Evolutionary conservation across 2,329 filamentous ascomycete genomes (phyloP).

Genomic region (Aquanectria penicillioides): DNA sequence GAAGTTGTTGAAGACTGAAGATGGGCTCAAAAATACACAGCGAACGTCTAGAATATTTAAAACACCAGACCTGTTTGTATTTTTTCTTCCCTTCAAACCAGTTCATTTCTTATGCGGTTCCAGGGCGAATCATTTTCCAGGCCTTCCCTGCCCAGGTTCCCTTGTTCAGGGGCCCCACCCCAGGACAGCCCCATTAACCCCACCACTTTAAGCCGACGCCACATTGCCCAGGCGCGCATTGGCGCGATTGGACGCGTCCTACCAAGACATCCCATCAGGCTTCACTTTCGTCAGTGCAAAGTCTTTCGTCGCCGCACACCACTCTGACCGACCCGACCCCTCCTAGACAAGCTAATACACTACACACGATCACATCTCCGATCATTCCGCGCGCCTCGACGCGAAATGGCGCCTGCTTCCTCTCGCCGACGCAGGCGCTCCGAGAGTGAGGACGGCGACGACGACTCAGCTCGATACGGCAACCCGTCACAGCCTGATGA

Average conservation of each 20-base stretch:
- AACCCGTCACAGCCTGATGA: slow-evolving; percentile 40
- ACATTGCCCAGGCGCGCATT: slow-evolving; percentile 32
- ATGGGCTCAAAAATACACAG: no score
- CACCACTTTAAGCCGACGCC: slow-evolving; percentile 39
- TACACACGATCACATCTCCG: not conserved
- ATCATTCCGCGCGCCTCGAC: not conserved
- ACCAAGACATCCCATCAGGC: slow-evolving; percentile 4
- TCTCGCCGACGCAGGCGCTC: slow-evolving; percentile 57
- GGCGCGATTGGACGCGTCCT: slow-evolving; percentile 38
- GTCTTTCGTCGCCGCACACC: no score
- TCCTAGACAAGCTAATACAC: not conserved
- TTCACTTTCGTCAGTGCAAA: not conserved
- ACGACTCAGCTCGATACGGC: slow-evolving; percentile 37
- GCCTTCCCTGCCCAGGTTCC: no score
- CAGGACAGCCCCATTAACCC: slow-evolving; percentile 15
- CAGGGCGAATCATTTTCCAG: no score
- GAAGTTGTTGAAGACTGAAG: no score
- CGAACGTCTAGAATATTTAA: no score
- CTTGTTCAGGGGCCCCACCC: not conserved
- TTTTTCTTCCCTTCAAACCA: no score
- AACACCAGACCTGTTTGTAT: no score
- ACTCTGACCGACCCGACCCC: no score
- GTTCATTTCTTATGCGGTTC: no score
- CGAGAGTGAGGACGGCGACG: slow-evolving; percentile 52
- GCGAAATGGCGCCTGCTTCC: slow-evolving; percentile 42